phyloP scores from a whole-genome alignment of 2,329 filamentous ascomycete species.

The Colletotrichum sp. region DNA sequence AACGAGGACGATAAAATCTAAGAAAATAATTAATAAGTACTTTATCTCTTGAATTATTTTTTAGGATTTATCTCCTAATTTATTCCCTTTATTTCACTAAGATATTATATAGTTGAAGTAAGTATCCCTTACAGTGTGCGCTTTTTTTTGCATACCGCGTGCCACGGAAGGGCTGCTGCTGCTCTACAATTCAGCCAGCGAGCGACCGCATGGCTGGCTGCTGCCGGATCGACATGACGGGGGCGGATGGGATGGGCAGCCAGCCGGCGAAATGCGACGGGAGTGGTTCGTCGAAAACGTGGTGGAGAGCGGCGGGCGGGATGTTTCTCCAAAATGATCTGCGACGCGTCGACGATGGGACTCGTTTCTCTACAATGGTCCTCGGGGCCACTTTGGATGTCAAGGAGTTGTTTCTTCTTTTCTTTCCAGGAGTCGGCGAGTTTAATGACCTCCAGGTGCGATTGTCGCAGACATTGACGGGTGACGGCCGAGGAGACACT shows the following conservation, averaged over 20 bases:
- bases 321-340: conserved; percentile 5
- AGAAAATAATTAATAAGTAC: too few relatives aligned
- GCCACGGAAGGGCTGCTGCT: neutral
- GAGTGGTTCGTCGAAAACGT: neutral
- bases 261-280: neutral
- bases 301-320: neutral
- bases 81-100: too few relatives aligned
- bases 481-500: neutral
- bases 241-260: neutral
- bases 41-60: too few relatives aligned
- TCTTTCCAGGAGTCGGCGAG: neutral
- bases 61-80: too few relatives aligned
- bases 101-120: too few relatives aligned
- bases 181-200: neutral
- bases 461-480: neutral
- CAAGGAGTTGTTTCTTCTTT: neutral
- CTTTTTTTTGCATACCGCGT: too few relatives aligned
- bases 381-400: neutral
- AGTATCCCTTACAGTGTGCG: too few relatives aligned
- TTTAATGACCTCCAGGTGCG: neutral
- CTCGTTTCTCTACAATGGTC: neutral
- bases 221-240: conserved; percentile 17
- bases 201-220: conserved; percentile 7
- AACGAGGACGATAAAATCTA: too few relatives aligned
- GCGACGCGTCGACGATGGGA: neutral